Evolutionary conservation across 2,329 filamentous ascomycete species (phyloP), one percentile per base, ranked within the genome.

Genomic region (Cladosporium sp.): DNA sequence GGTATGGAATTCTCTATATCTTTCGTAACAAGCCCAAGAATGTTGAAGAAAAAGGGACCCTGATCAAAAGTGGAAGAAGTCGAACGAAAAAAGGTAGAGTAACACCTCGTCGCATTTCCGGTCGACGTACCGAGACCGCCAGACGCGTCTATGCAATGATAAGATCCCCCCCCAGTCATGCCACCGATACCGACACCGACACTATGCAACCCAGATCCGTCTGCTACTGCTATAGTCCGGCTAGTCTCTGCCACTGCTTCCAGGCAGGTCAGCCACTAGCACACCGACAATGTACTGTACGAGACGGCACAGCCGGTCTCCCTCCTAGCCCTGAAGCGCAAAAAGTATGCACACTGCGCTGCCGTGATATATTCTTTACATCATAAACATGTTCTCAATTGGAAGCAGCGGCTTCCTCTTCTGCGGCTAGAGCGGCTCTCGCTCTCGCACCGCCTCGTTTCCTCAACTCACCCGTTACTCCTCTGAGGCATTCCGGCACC

Each of bases 401-500:
- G 30, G 51, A 55, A n/a, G 17, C 20, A 6, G 40, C 42, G 7
- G 54, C 55, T 25, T 58, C 55, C 22, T 55, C 57, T 15, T 59
- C 57, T 9, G 59, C 55, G 20, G 40, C 71, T 19, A 73, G 58
- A 8, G 70, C 70, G 42, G 71, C 72, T 38, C 69, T 63, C 9
- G 69, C 70, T 55, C 71, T 62, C 1, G 71, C 71, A 34, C 72
- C 70, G n/a, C 71, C 72, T 43, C 71, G 64, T 69, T 92, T 96
- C 74, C 94, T 93, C 38, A 96, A 78, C 74, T 96, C 92, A 3
- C 92, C 92, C 0, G 92, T 96, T 11, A 96, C 92, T 30, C 89
- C 89, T 68, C 92, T 87, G 20, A 96, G 76, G 66, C 94, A 94
- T 66, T 89, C 91, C 0, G 92, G 92, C 72, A 96, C 92, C 68